Evolutionary conservation across 192 early-diverging fungal genomes (phyloP).

Genomic region (Chytriomyces hyalinus): DNA sequence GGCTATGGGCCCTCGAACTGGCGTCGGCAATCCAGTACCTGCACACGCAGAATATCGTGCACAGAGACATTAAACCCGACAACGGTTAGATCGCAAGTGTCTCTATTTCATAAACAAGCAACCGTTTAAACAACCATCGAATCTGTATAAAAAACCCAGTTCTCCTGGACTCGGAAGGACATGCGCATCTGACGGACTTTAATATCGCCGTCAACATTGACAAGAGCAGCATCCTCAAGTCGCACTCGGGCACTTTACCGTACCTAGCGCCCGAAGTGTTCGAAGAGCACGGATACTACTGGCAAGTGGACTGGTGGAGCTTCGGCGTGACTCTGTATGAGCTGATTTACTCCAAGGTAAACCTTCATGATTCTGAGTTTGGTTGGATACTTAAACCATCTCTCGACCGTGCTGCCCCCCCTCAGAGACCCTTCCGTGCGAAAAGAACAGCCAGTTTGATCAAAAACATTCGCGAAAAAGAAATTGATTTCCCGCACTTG

Average conservation of each 20-base stretch:
- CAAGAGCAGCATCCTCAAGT: slow-evolving; percentile 70
- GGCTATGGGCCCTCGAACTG: slow-evolving; percentile 88
- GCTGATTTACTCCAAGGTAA: slow-evolving; percentile 75
- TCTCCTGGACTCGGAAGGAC: slow-evolving; percentile 76
- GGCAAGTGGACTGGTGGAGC: slow-evolving; percentile 77
- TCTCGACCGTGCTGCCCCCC: slow-evolving; percentile 48
- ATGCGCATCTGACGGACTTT: slow-evolving; percentile 93
- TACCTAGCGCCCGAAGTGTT: slow-evolving; percentile 71
- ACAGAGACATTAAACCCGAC: slow-evolving; percentile 95
- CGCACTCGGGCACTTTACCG: slow-evolving; percentile 85
- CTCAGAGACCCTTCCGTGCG: slow-evolving; percentile 73
- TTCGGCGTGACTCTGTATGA: slow-evolving; percentile 81
- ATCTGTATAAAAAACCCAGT: slow-evolving; percentile 27
- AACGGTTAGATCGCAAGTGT: slow-evolving; percentile 53
- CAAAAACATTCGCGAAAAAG: slow-evolving; percentile 59
- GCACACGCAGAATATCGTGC: slow-evolving; percentile 83
- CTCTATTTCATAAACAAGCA: neutral
- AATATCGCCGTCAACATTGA: slow-evolving; percentile 88
- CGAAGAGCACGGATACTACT: slow-evolving; percentile 56
- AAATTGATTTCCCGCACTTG: slow-evolving; percentile 61
- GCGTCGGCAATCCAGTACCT: slow-evolving; percentile 81
- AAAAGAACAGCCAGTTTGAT: slow-evolving; percentile 64
- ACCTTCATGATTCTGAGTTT: neutral
- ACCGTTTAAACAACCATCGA: neutral
- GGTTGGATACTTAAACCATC: neutral